Percentiles rank a stretch among this genome's conserved stretches.
These are phyloP conservation scores for Aspergillus thermomutatus DNA, from an alignment of 2,329 filamentous ascomycete species.

Conservation along the genomic window DNA sequence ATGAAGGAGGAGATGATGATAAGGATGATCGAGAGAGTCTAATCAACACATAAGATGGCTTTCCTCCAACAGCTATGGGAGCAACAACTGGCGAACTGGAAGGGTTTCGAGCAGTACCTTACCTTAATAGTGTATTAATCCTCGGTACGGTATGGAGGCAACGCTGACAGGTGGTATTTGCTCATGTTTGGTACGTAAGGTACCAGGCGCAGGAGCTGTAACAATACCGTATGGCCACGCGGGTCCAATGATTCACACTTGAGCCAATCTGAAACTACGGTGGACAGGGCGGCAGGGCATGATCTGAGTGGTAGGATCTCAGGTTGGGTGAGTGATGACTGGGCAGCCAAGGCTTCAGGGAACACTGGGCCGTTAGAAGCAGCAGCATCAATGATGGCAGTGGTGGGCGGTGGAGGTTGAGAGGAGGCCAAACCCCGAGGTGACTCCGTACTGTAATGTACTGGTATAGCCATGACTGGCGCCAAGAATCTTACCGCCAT, in stretches of 20 bases:
- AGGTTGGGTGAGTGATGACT: not conserved
- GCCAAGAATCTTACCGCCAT: not conserved
- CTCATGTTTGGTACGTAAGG: not conserved
- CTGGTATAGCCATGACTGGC: not conserved
- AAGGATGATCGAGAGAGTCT: not conserved
- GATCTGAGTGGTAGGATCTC: not conserved
- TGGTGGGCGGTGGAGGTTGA: not conserved
- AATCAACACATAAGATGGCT: not conserved
- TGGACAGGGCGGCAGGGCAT: not conserved
- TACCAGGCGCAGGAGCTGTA: not conserved
- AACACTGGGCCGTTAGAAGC: not conserved
- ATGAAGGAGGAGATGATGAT: not conserved
- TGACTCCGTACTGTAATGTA: not conserved
- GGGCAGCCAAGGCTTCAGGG: not conserved
- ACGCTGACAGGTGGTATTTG: not conserved
- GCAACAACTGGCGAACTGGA: constrained; percentile 3
- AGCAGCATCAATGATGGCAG: too few relatives aligned
- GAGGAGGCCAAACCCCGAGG: not conserved
- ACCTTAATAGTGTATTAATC: not conserved
- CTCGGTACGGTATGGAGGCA: not conserved
- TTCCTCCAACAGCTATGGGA: not conserved
- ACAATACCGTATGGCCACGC: not conserved
- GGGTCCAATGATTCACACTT: not conserved
- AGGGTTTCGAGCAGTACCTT: constrained; percentile 2
- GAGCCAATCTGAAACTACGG: not conserved